Base-by-base conservation (phyloP, 176 grass and related monocot species). In the Raddia distichophylla region DNA sequence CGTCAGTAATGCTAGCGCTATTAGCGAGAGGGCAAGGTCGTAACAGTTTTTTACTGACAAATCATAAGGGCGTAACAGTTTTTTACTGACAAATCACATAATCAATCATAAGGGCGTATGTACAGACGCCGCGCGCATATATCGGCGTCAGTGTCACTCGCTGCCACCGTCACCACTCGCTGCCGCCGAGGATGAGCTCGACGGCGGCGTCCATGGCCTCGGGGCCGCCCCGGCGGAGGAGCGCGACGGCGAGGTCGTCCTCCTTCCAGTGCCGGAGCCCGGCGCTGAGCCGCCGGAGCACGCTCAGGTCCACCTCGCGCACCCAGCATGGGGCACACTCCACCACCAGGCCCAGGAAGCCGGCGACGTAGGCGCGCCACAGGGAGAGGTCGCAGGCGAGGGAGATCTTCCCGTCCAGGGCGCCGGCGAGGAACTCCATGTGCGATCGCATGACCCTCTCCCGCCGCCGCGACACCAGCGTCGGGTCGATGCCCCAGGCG, bases 271-370 rank as follows among this genome's bases (percentile, higher is more conserved):
- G 92, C 74, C 10, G 89, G 50, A 98, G 89, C 3, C 95, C 95
- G 32, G 51, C 72, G 62, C 88, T 87, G 9, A 98, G 83, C 65
- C 81, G 84, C 74, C 76, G 91, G 74, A 98, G 79, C 66, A 88
- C 90, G 59, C 76, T 80, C 45, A 94, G 52, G 56, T 92, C 92
- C 66, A 94, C 92, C 68, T 98, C 90, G 37, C 66, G 88, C 86
- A 93, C 84, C 95, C 93, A 98, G 88, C 86, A 89, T 6, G 92
- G 95, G 9, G 90, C 68, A 20, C 92, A 94, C 71, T 94, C 86
- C 49, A 98, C 92, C 47, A 98, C 95, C 19, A 98, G 82, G n/a
- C 79, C 84, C 34, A 98, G 73, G 77, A 98, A 93, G 13, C 90
- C 92, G 0, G 87, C 86, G 35, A 98, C 92, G 45, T 94, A 98